Evolutionary conservation across 495 filamentous ascomycete genomes (phyloP), one percentile per base, ranked within the genome.

Genomic region (Cryomyces minteri): DNA sequence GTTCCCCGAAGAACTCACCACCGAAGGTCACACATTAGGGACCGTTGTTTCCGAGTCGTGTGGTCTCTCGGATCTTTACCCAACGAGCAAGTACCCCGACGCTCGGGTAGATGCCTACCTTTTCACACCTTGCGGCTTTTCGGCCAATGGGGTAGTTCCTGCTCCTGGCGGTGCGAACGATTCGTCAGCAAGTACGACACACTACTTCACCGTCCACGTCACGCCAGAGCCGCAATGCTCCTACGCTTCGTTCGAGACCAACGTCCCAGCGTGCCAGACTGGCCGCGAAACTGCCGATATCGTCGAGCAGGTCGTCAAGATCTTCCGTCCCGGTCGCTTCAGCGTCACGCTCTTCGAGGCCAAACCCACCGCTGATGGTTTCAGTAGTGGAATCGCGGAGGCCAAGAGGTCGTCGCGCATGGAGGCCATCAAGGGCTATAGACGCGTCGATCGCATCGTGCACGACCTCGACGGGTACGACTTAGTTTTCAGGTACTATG

Each of bases 221-320:
- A 99, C 92, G 0, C 92, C 92, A 0, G 92, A 99, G 69, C 82
- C 90, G 32, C 76, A 92, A 56, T 99, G 88, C 70, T 94, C 86
- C n/a, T 99, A 94, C 56, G 92, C 92, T n/a, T 94, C 87, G 4
- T 99, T 99, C 57, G 92, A 99, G 70, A 95, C 92, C 51, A 96
- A 99, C 52, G 92, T 99, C 5, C 90, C 92, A n/a, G 77, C 84
- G 45, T 74, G 76, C 25, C 84, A 92, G 63, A 81, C 74, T 43
- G 88, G 88, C 9, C 85, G 88, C 53, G 77, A 85, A 56, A 94
- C 88, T 18, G 77, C 76, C 30, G 88, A 92, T 31, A 75, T 96
- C 49, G 78, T 99, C 50, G 76, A 94, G 62, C 87, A 94, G 47
- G 92, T 96, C 18, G 86, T 95, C 44, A 66, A 71, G 45, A 99